Evolutionary conservation across 139 green algal genomes (phyloP), one percentile per base, ranked within the genome.

Genomic region (Tetraselmis chui): DNA sequence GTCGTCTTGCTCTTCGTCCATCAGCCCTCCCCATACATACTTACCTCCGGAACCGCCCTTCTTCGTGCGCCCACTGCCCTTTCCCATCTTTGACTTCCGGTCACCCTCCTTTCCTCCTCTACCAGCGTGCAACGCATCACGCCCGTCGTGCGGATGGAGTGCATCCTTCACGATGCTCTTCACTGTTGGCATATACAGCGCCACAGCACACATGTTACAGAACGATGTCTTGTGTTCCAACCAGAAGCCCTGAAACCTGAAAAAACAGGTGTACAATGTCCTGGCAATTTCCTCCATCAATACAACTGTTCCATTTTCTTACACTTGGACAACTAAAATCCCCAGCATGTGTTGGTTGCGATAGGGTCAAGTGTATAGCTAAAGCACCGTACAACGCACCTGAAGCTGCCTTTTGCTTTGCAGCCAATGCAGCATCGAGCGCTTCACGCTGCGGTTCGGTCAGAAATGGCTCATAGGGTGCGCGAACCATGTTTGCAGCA

Each of bases 1-100:
- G 45, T 67, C 45, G 45, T 67, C 45, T 18, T 5, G 45, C 0
- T 84, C 80, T 28, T 87, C 81, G 24, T 90, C 86, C 58, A 90
- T 31, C 28, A 87, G 80, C 1, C 58, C 67, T 27, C 93, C 94
- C 95, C 95, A 98, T 0, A 93, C 97, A 85, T 88, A 97, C 85
- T 95, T 96, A 59, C 95, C 95, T 18, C 94, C 94, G 1, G 77
- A 91, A 0, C 94, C 94, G 31, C 87, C 86, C 77, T 98, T 98
- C 87, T 98, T 97, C 28, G 90, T 45, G 26, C 81, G 87, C 2
- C 93, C 92, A 1, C 77, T 81, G 25, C 90, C 88, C 84, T 93
- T 93, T 18, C 23, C 77, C 24, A 29, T 78, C 45, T 67, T 67
- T 5, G 45, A 67, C 45, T 67, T 79, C 5, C 76, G 76, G 29